Conservation (phyloP, 352 stramenopile species). For the Phytophthora brassicae region DNA sequence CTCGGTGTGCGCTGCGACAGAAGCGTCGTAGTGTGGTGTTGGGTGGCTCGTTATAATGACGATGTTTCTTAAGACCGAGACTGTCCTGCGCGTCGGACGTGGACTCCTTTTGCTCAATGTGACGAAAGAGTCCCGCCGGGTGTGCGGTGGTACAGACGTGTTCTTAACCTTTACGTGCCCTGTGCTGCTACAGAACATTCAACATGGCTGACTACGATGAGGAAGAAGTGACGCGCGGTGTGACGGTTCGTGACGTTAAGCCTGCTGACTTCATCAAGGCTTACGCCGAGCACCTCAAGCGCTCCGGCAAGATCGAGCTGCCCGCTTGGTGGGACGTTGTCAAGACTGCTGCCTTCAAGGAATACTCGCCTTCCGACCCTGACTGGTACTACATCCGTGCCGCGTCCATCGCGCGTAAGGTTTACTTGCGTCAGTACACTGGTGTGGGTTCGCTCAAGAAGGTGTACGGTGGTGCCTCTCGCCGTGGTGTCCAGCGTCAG, state of each 20-base stretch:
- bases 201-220: conserved; percentile 85
- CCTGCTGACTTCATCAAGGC: conserved; percentile 97
- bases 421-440: conserved; percentile 97
- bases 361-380: conserved; percentile 96
- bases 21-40: conserved; percentile 32
- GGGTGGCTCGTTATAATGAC: conserved; percentile 43
- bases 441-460: conserved; percentile 97
- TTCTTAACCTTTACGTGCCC: conserved; percentile 72
- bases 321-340: conserved; percentile 98
- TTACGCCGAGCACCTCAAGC: conserved; percentile 99
- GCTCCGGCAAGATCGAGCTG: conserved; percentile 98
- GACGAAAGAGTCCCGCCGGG: conserved; percentile 34
- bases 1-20: too few relatives aligned
- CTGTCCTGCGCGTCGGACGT: conserved; percentile 80
- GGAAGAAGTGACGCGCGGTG: conserved; percentile 81
- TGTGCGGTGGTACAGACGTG: conserved; percentile 91
- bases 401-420: conserved; percentile 97
- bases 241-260: conserved; percentile 97
- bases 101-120: conserved; percentile 31
- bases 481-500: conserved; percentile 93
- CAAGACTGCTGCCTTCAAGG: conserved; percentile 98
- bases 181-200: conserved; percentile 30
- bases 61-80: conserved; percentile 90
- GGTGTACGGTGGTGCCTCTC: conserved; percentile 95
- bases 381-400: conserved; percentile 99